A percentile compares a stretch with the other conserved stretches of the same genome.
Evolutionary conservation across 352 stramenopile species (phyloP).

Genomic region (Pythium myriotylum): DNA sequence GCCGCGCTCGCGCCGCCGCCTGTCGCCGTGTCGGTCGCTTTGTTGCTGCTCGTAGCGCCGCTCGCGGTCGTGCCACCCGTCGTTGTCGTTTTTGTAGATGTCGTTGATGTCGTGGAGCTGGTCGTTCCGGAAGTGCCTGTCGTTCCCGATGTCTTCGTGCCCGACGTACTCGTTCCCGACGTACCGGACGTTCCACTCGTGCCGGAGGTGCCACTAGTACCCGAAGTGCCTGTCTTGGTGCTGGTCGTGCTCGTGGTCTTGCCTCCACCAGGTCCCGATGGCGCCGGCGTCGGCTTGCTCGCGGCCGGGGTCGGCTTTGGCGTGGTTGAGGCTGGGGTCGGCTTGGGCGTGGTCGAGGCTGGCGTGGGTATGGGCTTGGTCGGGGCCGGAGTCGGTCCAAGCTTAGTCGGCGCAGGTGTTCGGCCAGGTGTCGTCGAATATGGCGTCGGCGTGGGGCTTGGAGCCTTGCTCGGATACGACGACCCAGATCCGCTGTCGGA

Average conservation of each 20-base stretch:
- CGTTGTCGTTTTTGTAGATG: too few species aligned
- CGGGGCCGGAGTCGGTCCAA: not conserved
- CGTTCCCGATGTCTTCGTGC: conserved; percentile 1
- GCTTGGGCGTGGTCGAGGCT: not conserved
- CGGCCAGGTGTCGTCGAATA: not conserved
- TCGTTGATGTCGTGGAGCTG: not conserved
- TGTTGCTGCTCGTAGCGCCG: conserved; percentile 22
- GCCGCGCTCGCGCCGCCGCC: conserved; percentile 1
- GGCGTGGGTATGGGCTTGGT: too few species aligned
- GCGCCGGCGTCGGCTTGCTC: conserved; percentile 6
- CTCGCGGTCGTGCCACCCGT: not conserved
- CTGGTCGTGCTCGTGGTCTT: not conserved
- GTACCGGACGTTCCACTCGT: not conserved
- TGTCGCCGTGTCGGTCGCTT: conserved; percentile 8
- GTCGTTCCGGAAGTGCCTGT: conserved; percentile 1
- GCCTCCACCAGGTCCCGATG: not conserved
- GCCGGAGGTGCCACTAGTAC: not conserved
- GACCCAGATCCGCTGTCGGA: not conserved
- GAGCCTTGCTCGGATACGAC: not conserved
- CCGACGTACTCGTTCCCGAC: not conserved
- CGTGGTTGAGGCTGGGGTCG: conserved; percentile 1
- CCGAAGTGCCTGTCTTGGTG: not conserved
- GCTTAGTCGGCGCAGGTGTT: not conserved
- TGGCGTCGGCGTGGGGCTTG: conserved; percentile 1
- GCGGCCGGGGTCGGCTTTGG: not conserved